Evolutionary conservation across 768 basidiomycete species (phyloP), one percentile per base, ranked within the genome.

Genomic region (Psilocybe sp.): DNA sequence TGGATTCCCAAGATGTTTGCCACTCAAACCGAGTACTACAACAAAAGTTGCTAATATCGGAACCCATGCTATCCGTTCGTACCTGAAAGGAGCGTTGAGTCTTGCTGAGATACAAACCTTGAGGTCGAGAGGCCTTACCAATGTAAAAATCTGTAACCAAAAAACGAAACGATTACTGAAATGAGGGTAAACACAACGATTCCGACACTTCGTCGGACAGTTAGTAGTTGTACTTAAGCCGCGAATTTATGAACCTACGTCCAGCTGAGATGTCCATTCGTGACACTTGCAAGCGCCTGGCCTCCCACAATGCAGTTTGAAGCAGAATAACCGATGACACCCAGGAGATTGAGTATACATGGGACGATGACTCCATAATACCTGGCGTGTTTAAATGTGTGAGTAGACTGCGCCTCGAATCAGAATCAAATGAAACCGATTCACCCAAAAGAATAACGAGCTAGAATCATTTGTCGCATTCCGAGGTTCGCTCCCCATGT

Each of bases 401-500:
- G 36, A 4, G 28, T n/a, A 15, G 28, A 43, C 20, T 23, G 18
- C 16, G 11, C n/a, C 19, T 51, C 12, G 23, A 12, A n/a, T 32
- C n/a, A 28, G 3, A 28, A 7, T 28, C 23, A 7, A 28, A 7
- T 15, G 28, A 40, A 9, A 37, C 15, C 4, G 0, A 49, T 64
- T 33, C 33, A 70, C 68, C 69, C 68, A 46, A 69, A 69, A 15
- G 69, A 56, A 57, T 69, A 68, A 42, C 61, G 58, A 1, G 89
- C 82, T 39, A 80, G 76, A 15, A 89, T 80, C 88, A 93, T 90
- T 56, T 92, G 89, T 10, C 92, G 76, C 72, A 92, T 79, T 14
- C 92, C 92, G 0, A 89, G 71, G 60, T 82, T 84, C 0, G 92
- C 85, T 11, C 92, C 90, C 79, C 88, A 91, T n/a, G 85, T 89